Conservation (phyloP, 1,139 yeast species). For the Pichia sp. region DNA sequence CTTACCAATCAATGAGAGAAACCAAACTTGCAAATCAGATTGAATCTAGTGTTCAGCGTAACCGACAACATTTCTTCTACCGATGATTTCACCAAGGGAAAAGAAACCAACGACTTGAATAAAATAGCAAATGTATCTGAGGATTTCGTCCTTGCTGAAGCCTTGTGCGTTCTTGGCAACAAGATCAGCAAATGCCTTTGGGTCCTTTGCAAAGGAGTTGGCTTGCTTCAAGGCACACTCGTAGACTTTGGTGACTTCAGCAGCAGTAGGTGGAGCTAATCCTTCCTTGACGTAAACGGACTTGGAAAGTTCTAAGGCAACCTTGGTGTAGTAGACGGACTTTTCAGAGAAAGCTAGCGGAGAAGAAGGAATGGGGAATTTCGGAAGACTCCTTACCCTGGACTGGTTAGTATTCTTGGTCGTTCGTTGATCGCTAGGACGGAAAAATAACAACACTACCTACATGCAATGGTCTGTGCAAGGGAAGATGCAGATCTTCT, state of each 20-base stretch:
- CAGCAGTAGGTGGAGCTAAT: conserved; percentile 80
- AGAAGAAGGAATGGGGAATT: not conserved
- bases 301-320: conserved; percentile 80
- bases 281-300: conserved; percentile 90
- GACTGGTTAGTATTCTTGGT: conserved; percentile 3
- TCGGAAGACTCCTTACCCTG: not conserved
- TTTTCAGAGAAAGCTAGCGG: conserved; percentile 36
- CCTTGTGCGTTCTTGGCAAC: conserved; percentile 39
- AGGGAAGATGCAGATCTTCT: conserved; percentile 29
- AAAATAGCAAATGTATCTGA: conserved; percentile 70
- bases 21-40: not conserved
- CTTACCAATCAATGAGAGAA: not conserved
- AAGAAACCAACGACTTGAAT: conserved; percentile 87
- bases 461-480: conserved; percentile 28
- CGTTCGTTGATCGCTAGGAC: not conserved
- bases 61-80: conserved; percentile 90
- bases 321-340: conserved; percentile 85
- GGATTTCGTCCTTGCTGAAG: conserved; percentile 53
- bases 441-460: conserved; percentile 11
- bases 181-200: conserved; percentile 39
- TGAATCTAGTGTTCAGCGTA: conserved; percentile 49
- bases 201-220: conserved; percentile 38
- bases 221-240: conserved; percentile 44
- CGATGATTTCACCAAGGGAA: conserved; percentile 92
- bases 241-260: conserved; percentile 78